Percentiles rank a stretch among this genome's conserved stretches.
Conservation (phyloP, 225 moss, liverwort and hornwort species). For the Physcomitrellopsis africana region DNA sequence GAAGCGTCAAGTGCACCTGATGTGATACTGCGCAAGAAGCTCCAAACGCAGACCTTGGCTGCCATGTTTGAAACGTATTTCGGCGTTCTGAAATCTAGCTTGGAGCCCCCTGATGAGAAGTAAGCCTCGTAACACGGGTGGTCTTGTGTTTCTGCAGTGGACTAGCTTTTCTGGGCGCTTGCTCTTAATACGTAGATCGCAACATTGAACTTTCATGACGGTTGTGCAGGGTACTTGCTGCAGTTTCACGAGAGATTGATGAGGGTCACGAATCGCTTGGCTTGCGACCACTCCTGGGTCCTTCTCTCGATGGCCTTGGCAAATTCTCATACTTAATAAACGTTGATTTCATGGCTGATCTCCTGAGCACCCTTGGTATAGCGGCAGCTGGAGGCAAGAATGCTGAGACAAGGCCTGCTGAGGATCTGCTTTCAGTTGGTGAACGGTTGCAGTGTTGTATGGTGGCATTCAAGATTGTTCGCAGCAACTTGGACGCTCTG, state of each 20-base stretch:
- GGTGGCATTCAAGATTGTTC: constrained; percentile 92
- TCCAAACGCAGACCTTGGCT: constrained; percentile 83
- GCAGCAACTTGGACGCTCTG: constrained; percentile 94
- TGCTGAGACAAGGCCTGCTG: constrained; percentile 39
- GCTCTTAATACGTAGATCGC: not conserved
- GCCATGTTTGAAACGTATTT: constrained; percentile 97
- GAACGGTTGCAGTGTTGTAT: constrained; percentile 97
- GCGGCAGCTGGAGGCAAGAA: constrained; percentile 76
- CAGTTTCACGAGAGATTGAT: constrained; percentile 56
- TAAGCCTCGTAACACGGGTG: constrained; percentile 31
- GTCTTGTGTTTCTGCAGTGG: not conserved
- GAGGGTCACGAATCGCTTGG: constrained; percentile 56
- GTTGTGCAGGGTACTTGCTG: constrained; percentile 53
- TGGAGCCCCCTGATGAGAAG: constrained; percentile 82
- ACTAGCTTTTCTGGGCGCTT: not conserved
- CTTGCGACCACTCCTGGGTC: constrained; percentile 71
- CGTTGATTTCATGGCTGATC: constrained; percentile 98
- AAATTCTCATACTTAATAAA: constrained; percentile 92
- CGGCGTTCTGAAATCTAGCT: constrained; percentile 81
- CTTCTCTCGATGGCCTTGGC: constrained; percentile 87
- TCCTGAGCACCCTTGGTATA: constrained; percentile 73
- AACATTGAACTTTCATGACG: constrained; percentile 23
- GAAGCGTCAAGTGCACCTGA: constrained; percentile 86
- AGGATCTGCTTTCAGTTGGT: constrained; percentile 66
- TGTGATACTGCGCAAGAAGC: constrained; percentile 61